These are phyloP conservation scores for Fusarium clavum DNA, from an alignment of 2,329 filamentous ascomycete species.

Conservation along the genomic window DNA sequence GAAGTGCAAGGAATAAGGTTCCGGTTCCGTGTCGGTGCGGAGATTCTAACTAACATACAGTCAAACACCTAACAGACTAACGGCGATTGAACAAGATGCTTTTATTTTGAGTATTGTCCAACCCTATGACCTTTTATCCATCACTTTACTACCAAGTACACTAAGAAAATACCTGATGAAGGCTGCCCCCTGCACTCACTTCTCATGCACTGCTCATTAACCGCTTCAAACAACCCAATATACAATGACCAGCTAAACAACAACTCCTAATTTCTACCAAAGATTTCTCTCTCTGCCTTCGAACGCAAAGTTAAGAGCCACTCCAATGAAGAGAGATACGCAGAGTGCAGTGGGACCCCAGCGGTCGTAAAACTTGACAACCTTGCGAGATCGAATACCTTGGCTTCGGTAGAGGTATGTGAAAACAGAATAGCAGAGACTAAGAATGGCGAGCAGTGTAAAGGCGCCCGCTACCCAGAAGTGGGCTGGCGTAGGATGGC, in stretches of 20 bases:
- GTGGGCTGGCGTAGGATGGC: constrained; percentile 65
- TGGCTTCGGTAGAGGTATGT: constrained; percentile 90
- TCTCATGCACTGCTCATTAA: constrained; percentile 14
- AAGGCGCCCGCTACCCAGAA: constrained; percentile 81
- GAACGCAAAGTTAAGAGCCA: constrained; percentile 83
- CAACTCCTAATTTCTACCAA: constrained; percentile 55
- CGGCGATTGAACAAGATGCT: constrained; percentile 1
- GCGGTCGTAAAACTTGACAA: constrained; percentile 92
- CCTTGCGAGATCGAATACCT: constrained; percentile 84
- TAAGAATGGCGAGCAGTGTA: constrained; percentile 80
- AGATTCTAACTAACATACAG: background rate
- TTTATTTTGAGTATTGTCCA: background rate
- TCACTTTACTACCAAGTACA: constrained; percentile 2
- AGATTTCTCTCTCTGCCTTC: constrained; percentile 71
- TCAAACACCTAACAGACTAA: background rate
- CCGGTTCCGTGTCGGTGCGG: constrained; percentile 9
- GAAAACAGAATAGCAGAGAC: constrained; percentile 84
- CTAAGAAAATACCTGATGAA: constrained; percentile 7
- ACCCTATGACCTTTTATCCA: constrained; percentile 5
- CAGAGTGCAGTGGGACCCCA: constrained; percentile 86
- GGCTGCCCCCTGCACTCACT: background rate
- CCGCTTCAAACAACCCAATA: constrained; percentile 6
- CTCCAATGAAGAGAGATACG: constrained; percentile 75
- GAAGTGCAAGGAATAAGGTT: background rate
- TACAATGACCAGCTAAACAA: constrained; percentile 6